Conservation (phyloP, 495 filamentous ascomycete genomes). For the Penicillium canariense region DNA sequence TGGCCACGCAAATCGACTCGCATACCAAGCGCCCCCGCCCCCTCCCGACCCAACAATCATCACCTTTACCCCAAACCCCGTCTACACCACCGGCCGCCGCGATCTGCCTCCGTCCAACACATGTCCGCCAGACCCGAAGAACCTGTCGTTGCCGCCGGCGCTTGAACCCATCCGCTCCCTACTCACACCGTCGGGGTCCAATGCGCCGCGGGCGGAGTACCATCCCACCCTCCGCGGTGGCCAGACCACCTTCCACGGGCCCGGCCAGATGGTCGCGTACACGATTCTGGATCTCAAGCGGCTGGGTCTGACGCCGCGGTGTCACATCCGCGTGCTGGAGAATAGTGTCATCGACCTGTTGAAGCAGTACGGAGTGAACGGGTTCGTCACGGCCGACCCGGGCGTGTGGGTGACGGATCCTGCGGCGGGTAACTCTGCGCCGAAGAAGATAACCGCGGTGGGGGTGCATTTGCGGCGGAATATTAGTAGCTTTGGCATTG, state of each 20-base stretch:
- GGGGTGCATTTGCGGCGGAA: constrained; percentile 85
- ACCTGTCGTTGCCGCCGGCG: constrained; percentile 38
- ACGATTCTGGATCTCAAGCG: constrained; percentile 74
- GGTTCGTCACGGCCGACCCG: constrained; percentile 67
- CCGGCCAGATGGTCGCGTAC: constrained; percentile 88
- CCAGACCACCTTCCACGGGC: constrained; percentile 92
- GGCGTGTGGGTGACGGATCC: constrained; percentile 71
- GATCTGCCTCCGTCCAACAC: constrained; percentile 60
- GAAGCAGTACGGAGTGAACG: constrained; percentile 50
- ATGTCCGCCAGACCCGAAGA: constrained; percentile 26
- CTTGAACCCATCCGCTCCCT: constrained; percentile 37
- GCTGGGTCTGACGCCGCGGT: constrained; percentile 53
- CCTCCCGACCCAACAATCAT: constrained; percentile 68
- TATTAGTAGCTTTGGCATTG: constrained; percentile 83
- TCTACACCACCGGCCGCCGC: constrained; percentile 88
- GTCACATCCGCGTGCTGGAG: constrained; percentile 76
- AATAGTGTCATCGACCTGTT: constrained; percentile 66
- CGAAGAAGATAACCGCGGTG: constrained; percentile 80
- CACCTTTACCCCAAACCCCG: constrained; percentile 78
- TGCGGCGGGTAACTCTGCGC: neutral
- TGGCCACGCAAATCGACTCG: neutral
- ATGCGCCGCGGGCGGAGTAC: constrained; percentile 55
- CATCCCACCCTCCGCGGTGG: constrained; percentile 76
- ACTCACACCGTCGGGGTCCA: constrained; percentile 34
- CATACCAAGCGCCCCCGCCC: constrained; percentile 33